Percentiles rank a stretch among this genome's conserved stretches.
phyloP scores from a whole-genome alignment of 2,329 filamentous ascomycete species.

The Neofusicoccum kwambonambiense region DNA sequence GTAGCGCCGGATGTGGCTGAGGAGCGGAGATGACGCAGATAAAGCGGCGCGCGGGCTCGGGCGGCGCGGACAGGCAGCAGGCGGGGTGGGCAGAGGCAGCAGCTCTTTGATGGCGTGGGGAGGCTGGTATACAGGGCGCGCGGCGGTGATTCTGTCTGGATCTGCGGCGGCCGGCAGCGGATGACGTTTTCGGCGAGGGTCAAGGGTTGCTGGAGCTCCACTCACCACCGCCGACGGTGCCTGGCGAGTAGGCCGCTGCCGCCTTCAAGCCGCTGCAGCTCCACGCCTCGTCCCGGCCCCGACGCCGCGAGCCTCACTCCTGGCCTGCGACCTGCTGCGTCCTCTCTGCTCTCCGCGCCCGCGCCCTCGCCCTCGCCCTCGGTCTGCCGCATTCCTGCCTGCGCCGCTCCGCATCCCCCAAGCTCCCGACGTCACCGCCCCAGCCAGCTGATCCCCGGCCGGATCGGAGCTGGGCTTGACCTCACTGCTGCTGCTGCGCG shows the following conservation, averaged over 20 bases:
- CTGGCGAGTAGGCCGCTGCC: neutral
- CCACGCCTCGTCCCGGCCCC: conserved; percentile 6
- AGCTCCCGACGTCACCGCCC: neutral
- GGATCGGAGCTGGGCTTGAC: neutral
- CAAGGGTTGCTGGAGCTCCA: conserved; percentile 6
- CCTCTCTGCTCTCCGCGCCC: neutral
- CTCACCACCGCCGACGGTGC: neutral
- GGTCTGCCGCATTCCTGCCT: neutral
- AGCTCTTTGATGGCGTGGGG: conserved; percentile 4
- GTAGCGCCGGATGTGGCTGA: neutral
- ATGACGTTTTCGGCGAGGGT: conserved; percentile 16
- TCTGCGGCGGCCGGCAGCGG: neutral
- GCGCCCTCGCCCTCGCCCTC: neutral
- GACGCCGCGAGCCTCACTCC: conserved; percentile 12
- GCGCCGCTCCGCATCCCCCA: neutral
- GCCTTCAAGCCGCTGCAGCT: conserved; percentile 5
- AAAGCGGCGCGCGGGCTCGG: neutral
- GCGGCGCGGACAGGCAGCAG: neutral
- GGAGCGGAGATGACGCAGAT: neutral
- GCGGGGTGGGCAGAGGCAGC: neutral
- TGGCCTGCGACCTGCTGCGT: neutral
- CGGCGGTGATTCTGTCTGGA: neutral
- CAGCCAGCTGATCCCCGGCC: neutral
- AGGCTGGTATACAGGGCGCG: conserved; percentile 4
- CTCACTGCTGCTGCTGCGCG: neutral